Evolutionary conservation across 495 filamentous ascomycete genomes (phyloP).

Genomic region (Hyphodiscus hymeniophilus): DNA sequence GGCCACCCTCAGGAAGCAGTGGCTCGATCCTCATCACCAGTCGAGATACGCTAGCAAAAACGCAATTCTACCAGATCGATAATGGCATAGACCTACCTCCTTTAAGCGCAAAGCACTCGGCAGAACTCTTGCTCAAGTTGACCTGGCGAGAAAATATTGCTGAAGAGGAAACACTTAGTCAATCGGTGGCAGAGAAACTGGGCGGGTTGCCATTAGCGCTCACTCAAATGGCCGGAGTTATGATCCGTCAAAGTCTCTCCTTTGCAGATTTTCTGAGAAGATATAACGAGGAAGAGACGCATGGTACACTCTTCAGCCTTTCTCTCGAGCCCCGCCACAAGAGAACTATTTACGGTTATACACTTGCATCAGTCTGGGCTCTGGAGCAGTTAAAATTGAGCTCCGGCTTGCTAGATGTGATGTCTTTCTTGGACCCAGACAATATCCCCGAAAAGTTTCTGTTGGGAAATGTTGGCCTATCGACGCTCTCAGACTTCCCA

Average conservation of each 20-base stretch:
- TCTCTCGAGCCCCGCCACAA: conserved; percentile 14
- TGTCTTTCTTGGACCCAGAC: conserved; percentile 30
- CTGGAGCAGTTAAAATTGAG: conserved; percentile 25
- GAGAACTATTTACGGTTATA: conserved; percentile 22
- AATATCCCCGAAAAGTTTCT: conserved; percentile 26
- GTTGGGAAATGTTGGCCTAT: not conserved
- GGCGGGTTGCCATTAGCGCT: conserved; percentile 34
- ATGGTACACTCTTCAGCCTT: conserved; percentile 17
- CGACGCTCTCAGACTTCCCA: conserved; percentile 2
- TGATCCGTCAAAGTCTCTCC: conserved; percentile 22
- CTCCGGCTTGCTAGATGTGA: conserved; percentile 23
- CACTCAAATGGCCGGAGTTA: conserved; percentile 34
- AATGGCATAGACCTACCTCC: conserved; percentile 9
- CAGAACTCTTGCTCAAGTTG: conserved; percentile 6
- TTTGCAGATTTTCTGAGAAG: conserved; percentile 24
- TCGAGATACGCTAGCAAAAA: conserved; percentile 21
- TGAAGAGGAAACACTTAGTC: conserved; percentile 1
- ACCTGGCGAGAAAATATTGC: not conserved
- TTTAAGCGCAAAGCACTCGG: conserved; percentile 4
- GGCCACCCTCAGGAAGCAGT: conserved; percentile 23
- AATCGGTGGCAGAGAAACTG: conserved; percentile 17
- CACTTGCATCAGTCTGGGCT: conserved; percentile 31
- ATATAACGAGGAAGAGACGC: conserved; percentile 25
- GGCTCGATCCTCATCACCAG: conserved; percentile 34
- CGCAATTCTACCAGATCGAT: conserved; percentile 1